Conservation (phyloP, 148 eudicot genomes). For the Vaccinium vitisidaea region DNA sequence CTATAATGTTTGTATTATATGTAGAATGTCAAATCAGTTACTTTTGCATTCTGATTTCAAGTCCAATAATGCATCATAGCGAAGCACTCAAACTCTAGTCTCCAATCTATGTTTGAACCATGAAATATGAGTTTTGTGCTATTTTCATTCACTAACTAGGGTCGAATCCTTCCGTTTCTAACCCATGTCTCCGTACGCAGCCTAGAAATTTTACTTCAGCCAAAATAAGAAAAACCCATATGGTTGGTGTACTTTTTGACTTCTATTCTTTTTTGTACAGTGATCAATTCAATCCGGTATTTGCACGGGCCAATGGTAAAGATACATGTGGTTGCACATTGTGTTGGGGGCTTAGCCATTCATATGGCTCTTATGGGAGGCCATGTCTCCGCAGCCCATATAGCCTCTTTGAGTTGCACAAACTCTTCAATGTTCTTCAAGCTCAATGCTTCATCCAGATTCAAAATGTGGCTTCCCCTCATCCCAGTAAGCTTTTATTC, state of each 20-base stretch:
- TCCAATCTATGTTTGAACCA: background rate
- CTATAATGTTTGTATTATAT: background rate
- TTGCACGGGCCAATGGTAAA: slow-evolving; percentile 23
- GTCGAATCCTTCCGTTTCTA: background rate
- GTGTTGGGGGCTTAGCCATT: slow-evolving; percentile 38
- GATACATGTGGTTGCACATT: slow-evolving; percentile 40
- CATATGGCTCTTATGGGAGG: slow-evolving; percentile 45
- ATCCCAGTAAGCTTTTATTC: slow-evolving; percentile 26
- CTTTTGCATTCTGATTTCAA: background rate
- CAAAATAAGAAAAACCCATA: background rate
- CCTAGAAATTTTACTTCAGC: background rate
- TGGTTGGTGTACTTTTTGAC: background rate
- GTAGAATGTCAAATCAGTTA: background rate
- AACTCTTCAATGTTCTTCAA: slow-evolving; percentile 43
- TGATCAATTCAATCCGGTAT: slow-evolving; percentile 16
- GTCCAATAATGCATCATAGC: background rate
- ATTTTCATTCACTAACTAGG: background rate
- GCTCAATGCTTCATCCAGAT: slow-evolving; percentile 25
- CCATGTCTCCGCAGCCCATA: slow-evolving; percentile 29
- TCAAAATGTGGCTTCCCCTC: slow-evolving; percentile 48
- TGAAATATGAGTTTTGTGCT: background rate
- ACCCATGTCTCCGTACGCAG: background rate
- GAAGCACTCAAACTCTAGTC: background rate
- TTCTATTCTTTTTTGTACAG: slow-evolving; percentile 10
- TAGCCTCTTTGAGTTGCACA: slow-evolving; percentile 39